phyloP scores from a whole-genome alignment of 83 land plant genomes.

The Picea abies region DNA sequence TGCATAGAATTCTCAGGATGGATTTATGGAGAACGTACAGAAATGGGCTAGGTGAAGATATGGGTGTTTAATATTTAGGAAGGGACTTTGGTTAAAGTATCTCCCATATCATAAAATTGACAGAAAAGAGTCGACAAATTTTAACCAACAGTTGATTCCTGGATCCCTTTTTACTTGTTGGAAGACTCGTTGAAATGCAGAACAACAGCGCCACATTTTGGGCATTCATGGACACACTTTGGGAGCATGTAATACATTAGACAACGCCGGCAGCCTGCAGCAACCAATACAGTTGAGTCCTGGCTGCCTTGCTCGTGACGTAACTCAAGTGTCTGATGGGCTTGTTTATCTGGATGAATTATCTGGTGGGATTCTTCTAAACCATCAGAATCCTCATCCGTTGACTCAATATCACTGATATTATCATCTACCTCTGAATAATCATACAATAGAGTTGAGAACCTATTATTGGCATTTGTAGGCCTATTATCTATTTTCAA shows the following conservation, averaged over 20 bases:
- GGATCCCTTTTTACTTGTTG: conserved; percentile 2
- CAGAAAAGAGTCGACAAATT: not conserved
- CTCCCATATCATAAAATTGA: not conserved
- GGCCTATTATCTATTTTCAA: not conserved
- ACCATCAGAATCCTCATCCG: conserved; percentile 18
- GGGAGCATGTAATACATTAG: conserved; percentile 92
- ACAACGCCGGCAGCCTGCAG: conserved; percentile 87
- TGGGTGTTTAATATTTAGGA: not conserved
- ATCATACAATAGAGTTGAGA: conserved; percentile 1
- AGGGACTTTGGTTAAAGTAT: not conserved
- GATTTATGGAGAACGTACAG: not conserved
- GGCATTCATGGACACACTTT: conserved; percentile 56
- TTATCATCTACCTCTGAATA: conserved; percentile 21
- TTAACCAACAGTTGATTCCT: not conserved
- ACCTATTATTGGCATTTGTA: conserved; percentile 7
- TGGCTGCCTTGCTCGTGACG: not conserved
- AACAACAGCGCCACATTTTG: conserved; percentile 66
- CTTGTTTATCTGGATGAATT: not conserved
- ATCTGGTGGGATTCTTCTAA: not conserved
- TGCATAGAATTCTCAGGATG: not conserved
- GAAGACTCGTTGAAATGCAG: conserved; percentile 53
- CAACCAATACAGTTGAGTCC: conserved; percentile 51
- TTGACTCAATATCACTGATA: conserved; percentile 17
- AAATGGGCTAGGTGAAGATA: not conserved
- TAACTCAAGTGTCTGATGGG: not conserved